phyloP scores from a whole-genome alignment of 768 basidiomycete species.

The Podaxis pistillaris region DNA sequence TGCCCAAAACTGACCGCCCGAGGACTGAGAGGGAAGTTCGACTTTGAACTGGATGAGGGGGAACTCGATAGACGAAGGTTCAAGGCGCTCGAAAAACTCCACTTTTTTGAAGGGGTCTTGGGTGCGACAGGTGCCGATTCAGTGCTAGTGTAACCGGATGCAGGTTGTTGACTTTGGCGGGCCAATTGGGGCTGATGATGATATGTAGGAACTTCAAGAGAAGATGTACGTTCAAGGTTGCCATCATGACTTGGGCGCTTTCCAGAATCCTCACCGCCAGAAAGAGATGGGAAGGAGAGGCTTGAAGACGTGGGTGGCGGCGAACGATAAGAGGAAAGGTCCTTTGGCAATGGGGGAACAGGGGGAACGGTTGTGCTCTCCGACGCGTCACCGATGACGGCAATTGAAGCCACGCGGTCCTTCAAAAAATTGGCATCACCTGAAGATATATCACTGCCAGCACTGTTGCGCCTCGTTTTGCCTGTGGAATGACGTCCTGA shows the following conservation, averaged over 20 bases:
- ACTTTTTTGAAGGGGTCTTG: constrained; percentile 93
- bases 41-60: constrained; percentile 56
- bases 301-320: constrained; percentile 61
- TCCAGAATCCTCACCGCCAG: constrained; percentile 40
- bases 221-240: constrained; percentile 45
- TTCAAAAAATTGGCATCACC: constrained; percentile 61
- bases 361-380: constrained; percentile 81
- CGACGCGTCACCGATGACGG: constrained; percentile 52
- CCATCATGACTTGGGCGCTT: constrained; percentile 42
- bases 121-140: constrained; percentile 36
- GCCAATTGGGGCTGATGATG: constrained; percentile 26
- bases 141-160: constrained; percentile 40
- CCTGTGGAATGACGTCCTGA: constrained; percentile 72
- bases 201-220: constrained; percentile 49
- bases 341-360: constrained; percentile 91
- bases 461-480: constrained; percentile 77
- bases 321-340: constrained; percentile 74
- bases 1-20: constrained; percentile 66
- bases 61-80: constrained; percentile 72
- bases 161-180: constrained; percentile 28
- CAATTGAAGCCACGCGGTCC: constrained; percentile 66
- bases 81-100: constrained; percentile 89
- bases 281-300: constrained; percentile 46
- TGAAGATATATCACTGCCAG: constrained; percentile 82
- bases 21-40: constrained; percentile 59